Evolutionary conservation across 176 grass and related monocot genomes (phyloP), one percentile per base, ranked within the genome.

Genomic region (Poa annua): DNA sequence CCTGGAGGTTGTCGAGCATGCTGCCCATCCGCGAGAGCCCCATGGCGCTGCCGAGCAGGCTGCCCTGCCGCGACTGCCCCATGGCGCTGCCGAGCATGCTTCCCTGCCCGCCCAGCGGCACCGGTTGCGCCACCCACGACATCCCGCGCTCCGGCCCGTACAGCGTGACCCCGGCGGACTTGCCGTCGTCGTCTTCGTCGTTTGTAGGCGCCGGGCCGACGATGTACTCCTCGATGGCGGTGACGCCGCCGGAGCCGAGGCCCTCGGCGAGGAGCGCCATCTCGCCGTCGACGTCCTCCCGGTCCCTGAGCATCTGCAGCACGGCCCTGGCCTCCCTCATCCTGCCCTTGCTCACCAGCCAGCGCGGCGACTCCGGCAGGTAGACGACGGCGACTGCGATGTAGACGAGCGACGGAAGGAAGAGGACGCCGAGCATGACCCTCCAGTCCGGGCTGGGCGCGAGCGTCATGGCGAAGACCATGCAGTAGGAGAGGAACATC

Each of bases 401-500:
- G 85, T 94, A 98, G 42, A 44, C 0, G 14, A 94, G 65, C 0
- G 88, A 89, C 3, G 92, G 88, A 13, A 88, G 4, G 16, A 83
- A 89, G 60, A 97, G 83, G 11, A 89, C 79, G 3, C 92, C 95
- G 4, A 97, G 90, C 92, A 97, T 97, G 35, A 94, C 8, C 59
- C 88, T 86, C 95, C 92, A 97, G 74, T 94, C 71, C 2, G 90
- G 95, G 4, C 66, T 78, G 10, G 90, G 81, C 26, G 42, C 62
- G 24, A 97, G 84, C 32, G 92, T 94, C 88, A 94, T 94, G 67
- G 60, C 84, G 61, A 97, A 97, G 8, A 92, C 83, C 84, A 97
- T 91, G 32, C 90, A 92, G 81, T 97, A 97, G 24, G 92, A 88
- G 0, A 97, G 59, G 29, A 97, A 97, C 95, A 97, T 97, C 19